These are phyloP conservation scores for Lobosporangium transversale DNA, from an alignment of 192 early-diverging fungal species.

Conservation along the genomic window DNA sequence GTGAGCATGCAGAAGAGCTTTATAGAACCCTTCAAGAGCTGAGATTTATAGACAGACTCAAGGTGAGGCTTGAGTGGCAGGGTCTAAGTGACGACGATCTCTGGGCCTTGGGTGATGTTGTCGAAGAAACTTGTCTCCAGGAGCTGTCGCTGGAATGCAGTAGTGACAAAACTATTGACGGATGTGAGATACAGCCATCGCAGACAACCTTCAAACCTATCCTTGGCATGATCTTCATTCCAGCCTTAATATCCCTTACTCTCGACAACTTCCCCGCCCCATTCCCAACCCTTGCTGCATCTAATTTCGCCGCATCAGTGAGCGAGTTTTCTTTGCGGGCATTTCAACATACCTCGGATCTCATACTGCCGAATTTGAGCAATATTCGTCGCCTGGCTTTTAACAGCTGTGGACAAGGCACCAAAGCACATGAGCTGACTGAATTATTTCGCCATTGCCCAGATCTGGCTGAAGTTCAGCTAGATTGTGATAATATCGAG, in stretches of 20 bases:
- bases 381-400: conserved; percentile 3
- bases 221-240: conserved; percentile 25
- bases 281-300: neutral
- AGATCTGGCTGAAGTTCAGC: conserved; percentile 13
- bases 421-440: neutral
- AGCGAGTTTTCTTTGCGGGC: neutral
- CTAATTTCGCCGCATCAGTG: neutral
- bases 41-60: conserved; percentile 21
- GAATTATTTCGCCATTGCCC: conserved; percentile 14
- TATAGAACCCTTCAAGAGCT: neutral
- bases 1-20: conserved; percentile 17
- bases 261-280: conserved; percentile 30
- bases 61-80: conserved; percentile 22
- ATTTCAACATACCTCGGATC: neutral
- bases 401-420: conserved; percentile 2
- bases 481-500: conserved; percentile 20
- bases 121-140: conserved; percentile 9
- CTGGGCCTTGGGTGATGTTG: conserved; percentile 5
- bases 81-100: conserved; percentile 23
- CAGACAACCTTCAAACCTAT: conserved; percentile 35
- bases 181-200: no score
- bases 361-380: conserved; percentile 1
- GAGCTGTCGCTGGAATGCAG: conserved; percentile 27
- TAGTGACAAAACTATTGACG: no score
- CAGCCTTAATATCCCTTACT: conserved; percentile 11